A percentile compares a stretch with the other conserved stretches of the same genome.
These are phyloP conservation scores for Alternaria longipes DNA, from an alignment of 2,329 filamentous ascomycete species.

Conservation along the genomic window DNA sequence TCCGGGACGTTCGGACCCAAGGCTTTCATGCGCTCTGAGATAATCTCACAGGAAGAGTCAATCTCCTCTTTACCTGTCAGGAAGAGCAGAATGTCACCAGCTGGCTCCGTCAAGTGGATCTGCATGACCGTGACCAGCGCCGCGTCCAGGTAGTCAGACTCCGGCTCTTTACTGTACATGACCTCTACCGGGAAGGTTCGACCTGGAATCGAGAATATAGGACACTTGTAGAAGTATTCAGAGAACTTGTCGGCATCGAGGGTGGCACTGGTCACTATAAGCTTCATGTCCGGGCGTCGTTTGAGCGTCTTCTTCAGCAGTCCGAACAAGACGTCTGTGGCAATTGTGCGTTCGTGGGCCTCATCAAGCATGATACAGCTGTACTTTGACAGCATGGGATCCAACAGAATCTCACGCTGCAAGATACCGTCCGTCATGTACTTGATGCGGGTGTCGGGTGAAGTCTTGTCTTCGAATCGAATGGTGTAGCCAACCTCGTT, in stretches of 20 bases:
- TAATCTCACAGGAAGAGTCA: slow-evolving; percentile 89
- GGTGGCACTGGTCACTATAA: slow-evolving; percentile 99
- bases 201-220: slow-evolving; percentile 96
- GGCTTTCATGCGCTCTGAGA: slow-evolving; percentile 96
- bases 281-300: slow-evolving; percentile 88
- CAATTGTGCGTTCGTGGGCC: slow-evolving; percentile 95
- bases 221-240: slow-evolving; percentile 92
- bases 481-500: slow-evolving; percentile 99
- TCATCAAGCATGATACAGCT: slow-evolving; percentile 99
- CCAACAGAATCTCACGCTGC: slow-evolving; percentile 93
- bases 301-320: slow-evolving; percentile 88
- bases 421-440: slow-evolving; percentile 99
- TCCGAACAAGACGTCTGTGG: slow-evolving; percentile 97
- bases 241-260: slow-evolving; percentile 98
- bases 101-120: slow-evolving; percentile 91
- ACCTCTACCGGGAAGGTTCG: slow-evolving; percentile 95
- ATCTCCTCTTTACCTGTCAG: slow-evolving; percentile 98
- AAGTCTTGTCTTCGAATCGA: slow-evolving; percentile 95
- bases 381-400: slow-evolving; percentile 89
- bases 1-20: slow-evolving; percentile 90
- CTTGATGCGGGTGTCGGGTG: slow-evolving; percentile 89
- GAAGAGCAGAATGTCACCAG: slow-evolving; percentile 95
- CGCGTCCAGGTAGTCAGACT: slow-evolving; percentile 93
- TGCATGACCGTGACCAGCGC: slow-evolving; percentile 98
- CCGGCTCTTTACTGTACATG: slow-evolving; percentile 92